phyloP scores from a whole-genome alignment of 2,329 filamentous ascomycete species.

The Venturia effusa region DNA sequence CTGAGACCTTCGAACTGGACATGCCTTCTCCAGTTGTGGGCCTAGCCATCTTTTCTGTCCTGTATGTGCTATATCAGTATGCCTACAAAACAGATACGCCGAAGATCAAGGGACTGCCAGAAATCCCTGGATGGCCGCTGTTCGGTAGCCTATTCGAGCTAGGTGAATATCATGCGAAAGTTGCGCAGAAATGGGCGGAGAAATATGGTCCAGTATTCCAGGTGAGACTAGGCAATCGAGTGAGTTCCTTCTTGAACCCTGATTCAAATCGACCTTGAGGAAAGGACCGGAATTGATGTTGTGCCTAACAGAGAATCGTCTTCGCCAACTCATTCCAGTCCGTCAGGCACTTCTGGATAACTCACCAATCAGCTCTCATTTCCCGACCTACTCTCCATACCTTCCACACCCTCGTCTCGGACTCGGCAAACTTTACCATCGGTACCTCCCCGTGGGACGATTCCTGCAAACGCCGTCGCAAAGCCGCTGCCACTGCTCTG shows the following conservation, averaged over 20 bases:
- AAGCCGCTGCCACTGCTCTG: slow-evolving; percentile 39
- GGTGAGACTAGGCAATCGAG: slow-evolving; percentile 43
- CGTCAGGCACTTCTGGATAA: slow-evolving; percentile 65
- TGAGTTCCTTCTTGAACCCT: slow-evolving; percentile 21
- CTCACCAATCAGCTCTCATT: slow-evolving; percentile 66
- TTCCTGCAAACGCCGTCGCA: slow-evolving; percentile 42
- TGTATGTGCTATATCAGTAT: slow-evolving; percentile 1
- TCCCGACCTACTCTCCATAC: slow-evolving; percentile 71
- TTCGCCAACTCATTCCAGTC: slow-evolving; percentile 71
- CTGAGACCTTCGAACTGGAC: neutral
- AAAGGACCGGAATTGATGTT: neutral
- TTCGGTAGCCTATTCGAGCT: slow-evolving; percentile 40
- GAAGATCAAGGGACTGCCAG: slow-evolving; percentile 38
- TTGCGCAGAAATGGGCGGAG: slow-evolving; percentile 38
- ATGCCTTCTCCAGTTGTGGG: slow-evolving; percentile 10
- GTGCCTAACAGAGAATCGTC: slow-evolving; percentile 47
- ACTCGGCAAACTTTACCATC: slow-evolving; percentile 44
- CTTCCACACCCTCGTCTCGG: slow-evolving; percentile 43
- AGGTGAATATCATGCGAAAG: slow-evolving; percentile 42
- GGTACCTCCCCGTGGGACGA: slow-evolving; percentile 45
- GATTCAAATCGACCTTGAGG: neutral
- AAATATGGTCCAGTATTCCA: slow-evolving; percentile 40
- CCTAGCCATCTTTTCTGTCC: slow-evolving; percentile 2
- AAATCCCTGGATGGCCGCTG: slow-evolving; percentile 42
- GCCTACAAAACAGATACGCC: slow-evolving; percentile 34